These are phyloP conservation scores for Phlyctochytrium bullatum DNA, from an alignment of 192 early-diverging fungal genomes.

Conservation along the genomic window DNA sequence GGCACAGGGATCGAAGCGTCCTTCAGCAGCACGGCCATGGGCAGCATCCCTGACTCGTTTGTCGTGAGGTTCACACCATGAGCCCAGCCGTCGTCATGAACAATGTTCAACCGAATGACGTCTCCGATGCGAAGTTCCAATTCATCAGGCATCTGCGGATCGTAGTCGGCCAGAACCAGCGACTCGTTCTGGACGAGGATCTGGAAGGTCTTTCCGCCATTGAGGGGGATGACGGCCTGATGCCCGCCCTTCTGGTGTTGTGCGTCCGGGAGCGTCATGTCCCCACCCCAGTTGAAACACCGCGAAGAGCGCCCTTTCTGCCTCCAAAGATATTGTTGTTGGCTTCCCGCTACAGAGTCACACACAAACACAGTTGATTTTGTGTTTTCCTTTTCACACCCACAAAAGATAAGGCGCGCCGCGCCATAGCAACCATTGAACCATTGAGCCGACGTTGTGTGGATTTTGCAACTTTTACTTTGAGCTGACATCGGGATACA, in stretches of 20 bases:
- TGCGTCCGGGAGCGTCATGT: too few relatives aligned
- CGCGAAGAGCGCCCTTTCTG: too few relatives aligned
- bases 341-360: too few relatives aligned
- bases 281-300: too few relatives aligned
- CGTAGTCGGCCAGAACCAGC: slow-evolving; percentile 5
- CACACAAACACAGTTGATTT: too few relatives aligned
- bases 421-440: too few relatives aligned
- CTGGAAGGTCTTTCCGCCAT: slow-evolving; percentile 6
- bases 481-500: slow-evolving; percentile 73
- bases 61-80: slow-evolving; percentile 15
- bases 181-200: neutral
- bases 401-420: too few relatives aligned
- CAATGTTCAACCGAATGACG: neutral
- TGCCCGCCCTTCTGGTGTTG: too few relatives aligned
- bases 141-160: slow-evolving; percentile 24
- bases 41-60: slow-evolving; percentile 11
- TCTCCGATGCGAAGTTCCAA: slow-evolving; percentile 20
- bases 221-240: slow-evolving; percentile 1
- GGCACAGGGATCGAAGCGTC: neutral
- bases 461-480: neutral
- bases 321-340: too few relatives aligned
- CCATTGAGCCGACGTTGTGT: too few relatives aligned
- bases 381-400: too few relatives aligned
- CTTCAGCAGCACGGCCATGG: slow-evolving; percentile 1
- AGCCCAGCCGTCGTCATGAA: slow-evolving; percentile 18